Conservation (phyloP, 2,329 filamentous ascomycete genomes). For the Parascedosporium putredinis region DNA sequence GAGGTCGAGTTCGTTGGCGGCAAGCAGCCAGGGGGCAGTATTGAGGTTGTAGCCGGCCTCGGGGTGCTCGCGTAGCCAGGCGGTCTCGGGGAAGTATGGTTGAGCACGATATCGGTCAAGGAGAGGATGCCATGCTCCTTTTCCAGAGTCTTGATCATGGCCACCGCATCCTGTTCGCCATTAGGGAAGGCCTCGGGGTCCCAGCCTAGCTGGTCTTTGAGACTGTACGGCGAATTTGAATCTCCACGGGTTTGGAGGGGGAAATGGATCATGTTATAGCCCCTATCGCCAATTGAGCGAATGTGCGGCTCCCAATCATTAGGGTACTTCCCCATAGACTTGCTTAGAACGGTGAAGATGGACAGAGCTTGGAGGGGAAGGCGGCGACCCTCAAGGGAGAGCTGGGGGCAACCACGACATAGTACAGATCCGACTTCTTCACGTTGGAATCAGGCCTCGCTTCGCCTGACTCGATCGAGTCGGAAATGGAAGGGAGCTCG, state of each 20-base stretch:
- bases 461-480: constrained; percentile 27
- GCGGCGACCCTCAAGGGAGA: constrained; percentile 62
- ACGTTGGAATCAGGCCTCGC: constrained; percentile 7
- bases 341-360: constrained; percentile 89
- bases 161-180: constrained; percentile 71
- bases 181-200: constrained; percentile 73
- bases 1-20: constrained; percentile 52
- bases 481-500: constrained; percentile 69
- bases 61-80: constrained; percentile 88
- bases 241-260: constrained; percentile 79
- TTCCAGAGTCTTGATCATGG: constrained; percentile 73
- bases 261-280: constrained; percentile 99
- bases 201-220: constrained; percentile 85
- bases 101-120: constrained; percentile 93
- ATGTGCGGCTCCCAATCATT: constrained; percentile 85
- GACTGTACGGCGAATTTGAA: constrained; percentile 95
- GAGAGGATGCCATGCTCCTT: constrained; percentile 74
- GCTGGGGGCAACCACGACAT: constrained; percentile 84
- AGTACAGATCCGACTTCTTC: constrained; percentile 68
- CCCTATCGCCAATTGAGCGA: constrained; percentile 74
- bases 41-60: constrained; percentile 91
- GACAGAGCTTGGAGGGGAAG: constrained; percentile 81
- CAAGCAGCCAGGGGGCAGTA: constrained; percentile 70
- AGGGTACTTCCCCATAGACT: constrained; percentile 94
- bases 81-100: constrained; percentile 95